phyloP scores from a whole-genome alignment of 257 asterid genomes.

The Eustoma russellianum region DNA sequence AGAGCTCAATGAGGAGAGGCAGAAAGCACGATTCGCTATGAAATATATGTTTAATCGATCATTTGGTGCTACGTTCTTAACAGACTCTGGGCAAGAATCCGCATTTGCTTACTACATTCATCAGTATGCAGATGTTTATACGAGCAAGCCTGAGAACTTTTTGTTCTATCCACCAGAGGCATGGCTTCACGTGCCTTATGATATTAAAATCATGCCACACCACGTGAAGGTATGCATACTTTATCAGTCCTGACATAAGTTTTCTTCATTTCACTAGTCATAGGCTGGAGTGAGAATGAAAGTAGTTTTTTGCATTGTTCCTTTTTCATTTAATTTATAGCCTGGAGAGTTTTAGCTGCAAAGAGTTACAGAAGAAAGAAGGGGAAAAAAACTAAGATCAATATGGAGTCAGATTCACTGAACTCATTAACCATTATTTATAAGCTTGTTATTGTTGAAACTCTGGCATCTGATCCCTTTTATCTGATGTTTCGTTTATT shows the following conservation, averaged over 20 bases:
- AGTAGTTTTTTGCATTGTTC: not conserved
- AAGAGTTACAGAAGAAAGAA: too few relatives aligned
- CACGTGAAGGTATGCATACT: slow-evolving; percentile 66
- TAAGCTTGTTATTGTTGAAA: not conserved
- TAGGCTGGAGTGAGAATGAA: not conserved
- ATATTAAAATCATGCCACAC: slow-evolving; percentile 96
- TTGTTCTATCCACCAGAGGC: slow-evolving; percentile 76
- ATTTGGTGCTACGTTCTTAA: slow-evolving; percentile 89
- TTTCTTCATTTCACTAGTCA: not conserved
- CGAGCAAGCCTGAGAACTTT: slow-evolving; percentile 94
- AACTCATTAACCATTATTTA: not conserved
- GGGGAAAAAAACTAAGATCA: too few relatives aligned
- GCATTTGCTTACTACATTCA: slow-evolving; percentile 90
- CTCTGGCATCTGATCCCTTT: not conserved
- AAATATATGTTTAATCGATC: slow-evolving; percentile 80
- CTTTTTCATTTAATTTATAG: not conserved
- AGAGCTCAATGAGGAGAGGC: slow-evolving; percentile 84
- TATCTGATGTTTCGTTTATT: slow-evolving; percentile 3
- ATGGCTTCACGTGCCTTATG: slow-evolving; percentile 95
- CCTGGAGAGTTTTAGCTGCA: too few relatives aligned
- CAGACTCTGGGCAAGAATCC: slow-evolving; percentile 93
- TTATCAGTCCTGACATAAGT: not conserved
- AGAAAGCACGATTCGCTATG: slow-evolving; percentile 60
- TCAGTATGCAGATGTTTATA: slow-evolving; percentile 88
- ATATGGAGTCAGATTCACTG: too few relatives aligned